Evolutionary conservation across 345 rosid genomes (phyloP).

Genomic region (Stellera chamaejasme): DNA sequence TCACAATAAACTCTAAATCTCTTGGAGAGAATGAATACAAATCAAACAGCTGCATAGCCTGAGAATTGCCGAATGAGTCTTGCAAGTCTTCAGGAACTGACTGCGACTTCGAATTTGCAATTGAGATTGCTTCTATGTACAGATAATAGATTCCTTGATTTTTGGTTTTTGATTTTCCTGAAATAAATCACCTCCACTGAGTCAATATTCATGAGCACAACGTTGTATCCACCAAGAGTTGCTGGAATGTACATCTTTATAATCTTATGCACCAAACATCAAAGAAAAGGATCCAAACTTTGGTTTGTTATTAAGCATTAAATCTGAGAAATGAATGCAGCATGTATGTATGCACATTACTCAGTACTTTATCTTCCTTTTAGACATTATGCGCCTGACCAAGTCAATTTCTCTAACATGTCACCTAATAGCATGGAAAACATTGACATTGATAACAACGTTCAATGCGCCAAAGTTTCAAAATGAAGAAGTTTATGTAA

Average conservation of each 20-base stretch:
- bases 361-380: too few species aligned
- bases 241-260: neutral
- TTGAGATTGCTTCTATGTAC: constrained; percentile 81
- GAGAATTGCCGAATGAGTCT: constrained; percentile 34
- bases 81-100: constrained; percentile 45
- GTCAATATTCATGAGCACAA: constrained; percentile 6
- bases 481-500: neutral
- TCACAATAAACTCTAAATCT: constrained; percentile 92
- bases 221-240: neutral
- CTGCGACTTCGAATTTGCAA: constrained; percentile 73
- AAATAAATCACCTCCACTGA: constrained; percentile 11
- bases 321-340: neutral
- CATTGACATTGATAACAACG: neutral
- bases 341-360: neutral
- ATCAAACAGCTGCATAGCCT: constrained; percentile 52
- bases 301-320: neutral
- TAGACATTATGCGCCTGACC: neutral
- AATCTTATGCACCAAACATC: neutral
- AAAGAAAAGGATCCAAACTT: constrained; percentile 1
- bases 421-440: neutral
- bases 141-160: constrained; percentile 89
- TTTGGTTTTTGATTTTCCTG: constrained; percentile 88
- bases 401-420: neutral
- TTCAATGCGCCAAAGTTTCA: neutral
- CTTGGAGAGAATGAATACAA: constrained; percentile 69